Conservation (phyloP, 2,329 filamentous ascomycete genomes). For the Colletotrichum falcatum region DNA sequence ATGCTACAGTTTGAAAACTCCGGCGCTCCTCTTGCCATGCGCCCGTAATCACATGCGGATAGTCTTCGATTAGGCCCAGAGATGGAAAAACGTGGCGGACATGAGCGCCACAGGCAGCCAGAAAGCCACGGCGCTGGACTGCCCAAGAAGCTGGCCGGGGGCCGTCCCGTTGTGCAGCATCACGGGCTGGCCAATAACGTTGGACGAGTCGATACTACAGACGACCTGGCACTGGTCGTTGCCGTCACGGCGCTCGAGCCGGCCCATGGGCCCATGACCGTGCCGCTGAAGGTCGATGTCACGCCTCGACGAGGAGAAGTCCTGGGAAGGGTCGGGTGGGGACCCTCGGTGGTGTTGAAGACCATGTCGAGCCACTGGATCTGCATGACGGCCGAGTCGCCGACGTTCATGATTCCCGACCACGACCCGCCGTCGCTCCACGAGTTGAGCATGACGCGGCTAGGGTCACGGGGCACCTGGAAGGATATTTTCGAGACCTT, state of each 20-base stretch:
- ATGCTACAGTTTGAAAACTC: slow-evolving; percentile 13
- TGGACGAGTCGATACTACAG: slow-evolving; percentile 52
- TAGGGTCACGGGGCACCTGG: slow-evolving; percentile 65
- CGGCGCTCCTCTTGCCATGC: slow-evolving; percentile 3
- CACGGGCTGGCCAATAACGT: slow-evolving; percentile 54
- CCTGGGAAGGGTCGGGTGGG: background rate
- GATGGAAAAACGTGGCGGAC: slow-evolving; percentile 26
- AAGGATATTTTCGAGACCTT: slow-evolving; percentile 65
- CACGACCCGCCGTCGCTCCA: slow-evolving; percentile 72
- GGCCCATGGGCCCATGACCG: slow-evolving; percentile 18
- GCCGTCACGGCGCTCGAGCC: slow-evolving; percentile 31
- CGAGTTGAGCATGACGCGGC: slow-evolving; percentile 67
- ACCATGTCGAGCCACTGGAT: slow-evolving; percentile 73
- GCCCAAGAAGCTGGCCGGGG: slow-evolving; percentile 43
- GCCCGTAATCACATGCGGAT: background rate
- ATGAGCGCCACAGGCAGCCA: slow-evolving; percentile 39
- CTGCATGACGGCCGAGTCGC: slow-evolving; percentile 65
- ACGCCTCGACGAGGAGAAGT: slow-evolving; percentile 4
- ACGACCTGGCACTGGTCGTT: slow-evolving; percentile 44
- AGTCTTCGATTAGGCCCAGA: slow-evolving; percentile 46
- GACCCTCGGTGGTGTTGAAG: slow-evolving; percentile 58
- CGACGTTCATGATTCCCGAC: slow-evolving; percentile 68
- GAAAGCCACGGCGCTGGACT: slow-evolving; percentile 38
- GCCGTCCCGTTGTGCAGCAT: slow-evolving; percentile 45
- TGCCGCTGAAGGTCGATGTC: slow-evolving; percentile 11